Conservation (phyloP, 768 basidiomycete species). For the Termitomyces sp. region DNA sequence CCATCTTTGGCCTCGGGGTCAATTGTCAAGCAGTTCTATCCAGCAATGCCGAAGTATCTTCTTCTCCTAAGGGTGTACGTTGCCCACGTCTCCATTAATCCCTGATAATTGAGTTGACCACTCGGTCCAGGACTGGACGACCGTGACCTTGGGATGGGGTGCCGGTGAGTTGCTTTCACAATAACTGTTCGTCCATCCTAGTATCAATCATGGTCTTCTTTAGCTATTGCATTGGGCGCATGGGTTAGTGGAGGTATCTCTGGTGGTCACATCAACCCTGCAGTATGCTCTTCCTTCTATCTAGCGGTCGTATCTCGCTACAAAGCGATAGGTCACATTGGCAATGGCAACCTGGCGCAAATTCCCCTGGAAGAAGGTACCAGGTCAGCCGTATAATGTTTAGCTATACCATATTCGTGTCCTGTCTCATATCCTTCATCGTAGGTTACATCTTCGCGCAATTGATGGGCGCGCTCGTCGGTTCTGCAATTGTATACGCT, state of each 20-base stretch:
- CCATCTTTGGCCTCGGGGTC: conserved; percentile 50
- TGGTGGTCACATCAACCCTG: conserved; percentile 46
- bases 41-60: conserved; percentile 34
- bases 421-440: not conserved
- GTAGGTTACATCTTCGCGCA: conserved; percentile 58
- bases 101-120: not conserved
- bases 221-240: conserved; percentile 45
- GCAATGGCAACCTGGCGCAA: conserved; percentile 58
- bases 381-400: conserved; percentile 27
- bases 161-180: conserved; percentile 25
- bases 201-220: not conserved
- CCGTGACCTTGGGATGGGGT: conserved; percentile 45
- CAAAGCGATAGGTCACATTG: conserved; percentile 50
- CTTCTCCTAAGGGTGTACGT: conserved; percentile 47
- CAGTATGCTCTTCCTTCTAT: conserved; percentile 21
- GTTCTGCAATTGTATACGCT: conserved; percentile 57
- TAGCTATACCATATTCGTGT: not conserved
- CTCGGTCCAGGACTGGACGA: conserved; percentile 35
- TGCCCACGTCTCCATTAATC: too few relatives aligned
- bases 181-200: not conserved
- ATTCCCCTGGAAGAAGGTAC: conserved; percentile 74
- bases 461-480: conserved; percentile 58
- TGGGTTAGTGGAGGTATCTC: conserved; percentile 49
- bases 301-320: not conserved
- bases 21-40: conserved; percentile 52